Evolutionary conservation across 192 early-diverging fungal genomes (phyloP).

Genomic region (Backusella parvicylindrica): DNA sequence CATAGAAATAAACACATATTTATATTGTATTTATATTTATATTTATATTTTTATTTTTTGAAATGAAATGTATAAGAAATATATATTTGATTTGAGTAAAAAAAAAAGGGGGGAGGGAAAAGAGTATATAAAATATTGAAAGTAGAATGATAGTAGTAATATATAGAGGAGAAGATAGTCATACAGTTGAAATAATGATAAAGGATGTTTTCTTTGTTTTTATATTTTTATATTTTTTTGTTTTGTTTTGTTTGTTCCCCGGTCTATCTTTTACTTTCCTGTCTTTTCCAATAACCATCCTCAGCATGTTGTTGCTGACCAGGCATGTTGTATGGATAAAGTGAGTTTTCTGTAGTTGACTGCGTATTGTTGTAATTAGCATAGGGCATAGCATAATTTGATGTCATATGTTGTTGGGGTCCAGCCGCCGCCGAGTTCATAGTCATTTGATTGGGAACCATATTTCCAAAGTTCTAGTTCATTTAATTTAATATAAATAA

Average conservation of each 20-base stretch:
- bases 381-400: slow-evolving; percentile 8
- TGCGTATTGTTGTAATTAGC: background rate
- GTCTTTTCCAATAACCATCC: background rate
- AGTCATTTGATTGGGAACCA: background rate
- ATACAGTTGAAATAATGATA: slow-evolving; percentile 5
- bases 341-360: background rate
- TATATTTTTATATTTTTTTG: background rate
- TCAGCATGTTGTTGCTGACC: background rate
- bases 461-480: slow-evolving; percentile 6
- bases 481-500: background rate
- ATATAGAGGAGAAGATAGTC: background rate
- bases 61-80: background rate
- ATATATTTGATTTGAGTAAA: background rate
- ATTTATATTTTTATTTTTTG: slow-evolving; percentile 1
- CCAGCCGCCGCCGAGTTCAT: background rate
- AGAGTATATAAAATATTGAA: background rate
- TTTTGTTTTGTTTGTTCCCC: background rate
- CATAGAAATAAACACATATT: background rate
- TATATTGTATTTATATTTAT: background rate
- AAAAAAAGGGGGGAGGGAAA: background rate
- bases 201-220: background rate
- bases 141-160: background rate
- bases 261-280: slow-evolving; percentile 2
- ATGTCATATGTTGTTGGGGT: slow-evolving; percentile 11
- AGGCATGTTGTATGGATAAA: slow-evolving; percentile 6